phyloP scores from a whole-genome alignment of 1,284 basidiomycete genomes.

The Puccinia novopanici region DNA sequence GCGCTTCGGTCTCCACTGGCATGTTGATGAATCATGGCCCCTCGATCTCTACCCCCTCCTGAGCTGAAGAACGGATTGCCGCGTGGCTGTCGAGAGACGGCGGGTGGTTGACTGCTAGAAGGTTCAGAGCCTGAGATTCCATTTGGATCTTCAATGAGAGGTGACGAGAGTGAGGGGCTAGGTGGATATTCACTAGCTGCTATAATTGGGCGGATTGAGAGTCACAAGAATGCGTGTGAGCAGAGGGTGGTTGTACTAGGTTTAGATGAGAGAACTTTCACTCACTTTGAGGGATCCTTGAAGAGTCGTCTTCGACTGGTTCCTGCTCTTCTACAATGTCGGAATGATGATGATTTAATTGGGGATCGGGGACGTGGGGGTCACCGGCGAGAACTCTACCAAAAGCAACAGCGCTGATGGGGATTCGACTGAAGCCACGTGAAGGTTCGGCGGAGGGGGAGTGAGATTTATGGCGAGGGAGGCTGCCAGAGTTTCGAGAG shows the following conservation, averaged over 20 bases:
- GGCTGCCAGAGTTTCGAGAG: not conserved
- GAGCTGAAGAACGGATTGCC: constrained; percentile 48
- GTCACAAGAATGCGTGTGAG: not conserved
- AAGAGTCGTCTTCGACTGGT: not conserved
- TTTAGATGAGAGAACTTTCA: too few relatives aligned
- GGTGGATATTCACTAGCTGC: constrained; percentile 13
- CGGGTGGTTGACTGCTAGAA: not conserved
- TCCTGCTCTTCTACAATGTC: constrained; percentile 8
- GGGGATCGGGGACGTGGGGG: not conserved
- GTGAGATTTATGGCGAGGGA: not conserved
- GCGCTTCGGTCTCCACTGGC: constrained; percentile 60
- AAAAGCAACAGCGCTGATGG: constrained; percentile 47
- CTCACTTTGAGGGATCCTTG: constrained; percentile 18
- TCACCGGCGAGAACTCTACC: constrained; percentile 45
- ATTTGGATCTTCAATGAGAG: not conserved
- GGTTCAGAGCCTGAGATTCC: not conserved
- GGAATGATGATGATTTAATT: not conserved
- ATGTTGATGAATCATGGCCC: constrained; percentile 48
- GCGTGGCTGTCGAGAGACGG: constrained; percentile 10
- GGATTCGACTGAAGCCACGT: constrained; percentile 35
- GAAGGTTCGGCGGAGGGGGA: constrained; percentile 1
- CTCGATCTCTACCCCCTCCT: constrained; percentile 43
- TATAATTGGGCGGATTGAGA: not conserved
- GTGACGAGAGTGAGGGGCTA: constrained; percentile 21
- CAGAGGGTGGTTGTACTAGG: too few relatives aligned